Conservation (phyloP, 495 filamentous ascomycete species). For the Aspergillus sclerotioniger region DNA sequence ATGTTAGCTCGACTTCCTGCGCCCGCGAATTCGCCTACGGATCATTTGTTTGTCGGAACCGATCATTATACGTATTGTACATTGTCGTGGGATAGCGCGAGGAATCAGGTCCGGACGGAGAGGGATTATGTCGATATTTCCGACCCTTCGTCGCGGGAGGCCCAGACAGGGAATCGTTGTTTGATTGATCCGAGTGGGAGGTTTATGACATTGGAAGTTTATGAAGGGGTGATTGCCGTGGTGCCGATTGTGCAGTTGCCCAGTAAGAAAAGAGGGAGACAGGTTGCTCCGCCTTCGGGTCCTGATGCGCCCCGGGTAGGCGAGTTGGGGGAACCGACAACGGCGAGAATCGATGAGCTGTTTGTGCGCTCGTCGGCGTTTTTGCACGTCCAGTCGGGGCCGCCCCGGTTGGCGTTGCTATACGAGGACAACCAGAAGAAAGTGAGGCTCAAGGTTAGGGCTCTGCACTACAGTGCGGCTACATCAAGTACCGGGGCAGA, state of each 20-base stretch:
- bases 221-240: constrained; percentile 81
- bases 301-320: constrained; percentile 46
- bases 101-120: constrained; percentile 62
- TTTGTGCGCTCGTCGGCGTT: constrained; percentile 82
- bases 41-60: constrained; percentile 91
- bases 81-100: constrained; percentile 70
- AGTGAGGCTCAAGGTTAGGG: constrained; percentile 58
- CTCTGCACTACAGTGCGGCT: constrained; percentile 50
- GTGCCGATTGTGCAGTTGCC: constrained; percentile 65
- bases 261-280: constrained; percentile 49
- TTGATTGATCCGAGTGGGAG: constrained; percentile 77
- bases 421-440: constrained; percentile 71
- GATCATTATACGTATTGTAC: constrained; percentile 89
- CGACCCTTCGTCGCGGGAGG: constrained; percentile 76
- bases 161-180: constrained; percentile 71
- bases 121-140: constrained; percentile 68
- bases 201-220: constrained; percentile 82
- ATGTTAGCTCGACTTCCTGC: constrained; percentile 77
- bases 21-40: constrained; percentile 68
- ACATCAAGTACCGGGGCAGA: constrained; percentile 44
- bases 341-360: constrained; percentile 79
- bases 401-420: constrained; percentile 78
- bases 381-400: constrained; percentile 65
- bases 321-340: constrained; percentile 65
- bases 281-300: constrained; percentile 23